Conservation (phyloP, 1,284 basidiomycete genomes). For the Macrocystidia cucumis region DNA sequence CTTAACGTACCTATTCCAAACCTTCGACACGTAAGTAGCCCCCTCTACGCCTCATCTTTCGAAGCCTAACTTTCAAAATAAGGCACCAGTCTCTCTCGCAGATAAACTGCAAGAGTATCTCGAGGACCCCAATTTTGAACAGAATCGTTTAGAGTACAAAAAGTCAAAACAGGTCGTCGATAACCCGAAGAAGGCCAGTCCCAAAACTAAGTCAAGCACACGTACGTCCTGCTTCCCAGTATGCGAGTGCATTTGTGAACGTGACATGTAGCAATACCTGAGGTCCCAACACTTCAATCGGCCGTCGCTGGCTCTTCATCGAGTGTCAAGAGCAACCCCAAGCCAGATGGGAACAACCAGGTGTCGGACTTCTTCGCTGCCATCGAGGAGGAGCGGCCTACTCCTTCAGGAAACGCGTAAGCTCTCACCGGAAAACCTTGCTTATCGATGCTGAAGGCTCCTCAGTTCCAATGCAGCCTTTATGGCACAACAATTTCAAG, state of each 20-base stretch:
- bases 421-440: no score
- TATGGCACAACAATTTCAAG: slow-evolving; percentile 63
- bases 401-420: slow-evolving; percentile 74
- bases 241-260: no score
- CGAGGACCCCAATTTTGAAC: slow-evolving; percentile 93
- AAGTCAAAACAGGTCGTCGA: slow-evolving; percentile 77
- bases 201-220: slow-evolving; percentile 1
- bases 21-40: slow-evolving; percentile 73
- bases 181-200: slow-evolving; percentile 13
- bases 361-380: slow-evolving; percentile 88
- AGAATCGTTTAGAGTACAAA: slow-evolving; percentile 90
- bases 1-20: slow-evolving; percentile 93
- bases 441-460: no score
- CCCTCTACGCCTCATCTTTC: background rate
- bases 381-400: slow-evolving; percentile 79
- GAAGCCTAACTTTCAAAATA: slow-evolving; percentile 1
- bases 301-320: slow-evolving; percentile 16
- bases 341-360: slow-evolving; percentile 22
- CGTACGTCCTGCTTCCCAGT: no score
- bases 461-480: slow-evolving; percentile 43
- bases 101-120: slow-evolving; percentile 94
- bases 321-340: slow-evolving; percentile 14
- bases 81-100: slow-evolving; percentile 93
- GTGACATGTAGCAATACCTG: no score
- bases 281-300: slow-evolving; percentile 16